phyloP scores from a whole-genome alignment of 257 asterid genomes.

The Osmanthus fragrans region DNA sequence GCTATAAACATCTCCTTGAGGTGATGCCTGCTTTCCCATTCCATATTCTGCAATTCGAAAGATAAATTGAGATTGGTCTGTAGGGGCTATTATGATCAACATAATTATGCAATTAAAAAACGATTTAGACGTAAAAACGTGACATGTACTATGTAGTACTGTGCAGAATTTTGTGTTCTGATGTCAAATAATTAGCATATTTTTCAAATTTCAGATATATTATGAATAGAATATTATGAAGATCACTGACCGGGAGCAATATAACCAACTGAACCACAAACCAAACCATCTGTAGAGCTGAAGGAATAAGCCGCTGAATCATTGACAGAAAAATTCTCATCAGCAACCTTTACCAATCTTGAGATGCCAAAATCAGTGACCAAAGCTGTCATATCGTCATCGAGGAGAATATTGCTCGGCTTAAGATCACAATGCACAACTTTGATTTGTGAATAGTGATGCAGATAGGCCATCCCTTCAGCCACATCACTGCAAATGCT shows the following conservation, averaged over 20 bases:
- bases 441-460: slow-evolving; percentile 65
- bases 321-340: slow-evolving; percentile 20
- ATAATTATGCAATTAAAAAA: background rate
- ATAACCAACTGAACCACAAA: slow-evolving; percentile 84
- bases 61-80: background rate
- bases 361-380: slow-evolving; percentile 84
- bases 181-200: background rate
- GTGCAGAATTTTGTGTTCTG: background rate
- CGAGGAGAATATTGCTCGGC: slow-evolving; percentile 84
- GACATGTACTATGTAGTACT: background rate
- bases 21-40: slow-evolving; percentile 80
- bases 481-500: slow-evolving; percentile 76
- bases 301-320: slow-evolving; percentile 47
- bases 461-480: slow-evolving; percentile 77
- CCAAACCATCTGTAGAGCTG: slow-evolving; percentile 62
- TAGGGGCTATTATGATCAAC: background rate
- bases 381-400: slow-evolving; percentile 65
- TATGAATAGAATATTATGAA: background rate
- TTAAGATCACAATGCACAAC: slow-evolving; percentile 85
- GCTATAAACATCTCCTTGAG: slow-evolving; percentile 80
- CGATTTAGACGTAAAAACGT: background rate
- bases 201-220: background rate
- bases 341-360: slow-evolving; percentile 48
- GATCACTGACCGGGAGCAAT: slow-evolving; percentile 72
- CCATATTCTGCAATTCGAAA: slow-evolving; percentile 58